phyloP scores from a whole-genome alignment of 768 basidiomycete species.

The Auricularia cornea region DNA sequence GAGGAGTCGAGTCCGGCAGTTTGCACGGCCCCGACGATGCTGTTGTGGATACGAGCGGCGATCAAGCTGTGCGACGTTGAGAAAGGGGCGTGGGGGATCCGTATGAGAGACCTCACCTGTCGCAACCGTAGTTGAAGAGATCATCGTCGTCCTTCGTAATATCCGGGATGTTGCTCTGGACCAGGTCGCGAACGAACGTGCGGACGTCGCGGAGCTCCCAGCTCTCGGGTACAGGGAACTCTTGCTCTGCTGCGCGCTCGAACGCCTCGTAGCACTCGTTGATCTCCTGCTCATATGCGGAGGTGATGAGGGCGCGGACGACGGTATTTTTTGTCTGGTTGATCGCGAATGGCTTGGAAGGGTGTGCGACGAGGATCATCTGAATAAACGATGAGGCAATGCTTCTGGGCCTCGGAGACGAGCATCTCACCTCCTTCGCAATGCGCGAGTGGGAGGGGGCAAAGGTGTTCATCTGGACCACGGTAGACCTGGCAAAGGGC shows the following conservation, averaged over 20 bases:
- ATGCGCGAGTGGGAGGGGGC: slow-evolving; percentile 23
- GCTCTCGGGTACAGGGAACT: neutral
- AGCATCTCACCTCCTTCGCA: slow-evolving; percentile 31
- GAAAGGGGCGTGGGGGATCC: neutral
- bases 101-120: slow-evolving; percentile 8
- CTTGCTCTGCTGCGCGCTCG: slow-evolving; percentile 11
- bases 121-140: slow-evolving; percentile 33
- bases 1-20: neutral
- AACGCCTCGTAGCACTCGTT: slow-evolving; percentile 27
- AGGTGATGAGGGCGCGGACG: neutral
- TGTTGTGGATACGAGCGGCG: slow-evolving; percentile 29
- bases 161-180: slow-evolving; percentile 22
- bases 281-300: slow-evolving; percentile 33
- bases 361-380: slow-evolving; percentile 37
- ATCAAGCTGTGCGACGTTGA: neutral
- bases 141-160: slow-evolving; percentile 26
- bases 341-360: slow-evolving; percentile 27
- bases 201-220: slow-evolving; percentile 11
- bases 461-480: slow-evolving; percentile 22
- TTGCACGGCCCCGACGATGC: slow-evolving; percentile 16
- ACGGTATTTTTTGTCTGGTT: neutral
- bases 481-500: slow-evolving; percentile 26
- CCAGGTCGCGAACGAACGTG: slow-evolving; percentile 25
- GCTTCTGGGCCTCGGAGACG: neutral
- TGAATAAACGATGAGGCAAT: slow-evolving; percentile 7